These are phyloP conservation scores for Platanthera guangdongensis DNA, from an alignment of 106 monocot species.

Conservation along the genomic window DNA sequence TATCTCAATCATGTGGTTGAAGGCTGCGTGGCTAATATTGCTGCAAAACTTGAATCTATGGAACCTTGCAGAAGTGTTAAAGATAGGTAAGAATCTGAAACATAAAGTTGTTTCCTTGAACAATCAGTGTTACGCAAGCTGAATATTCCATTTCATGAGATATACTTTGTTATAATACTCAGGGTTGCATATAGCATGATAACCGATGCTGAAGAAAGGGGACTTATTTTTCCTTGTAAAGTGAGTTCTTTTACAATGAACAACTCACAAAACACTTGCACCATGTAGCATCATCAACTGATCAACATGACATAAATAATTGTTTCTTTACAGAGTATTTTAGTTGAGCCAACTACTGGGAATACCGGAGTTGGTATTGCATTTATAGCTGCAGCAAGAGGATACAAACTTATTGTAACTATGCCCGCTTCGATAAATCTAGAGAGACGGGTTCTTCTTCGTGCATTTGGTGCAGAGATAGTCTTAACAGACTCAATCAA, in stretches of 20 bases:
- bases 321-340: slow-evolving; percentile 40
- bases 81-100: slow-evolving; percentile 50
- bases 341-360: slow-evolving; percentile 89
- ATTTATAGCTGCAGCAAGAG: slow-evolving; percentile 83
- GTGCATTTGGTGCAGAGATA: slow-evolving; percentile 83
- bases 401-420: slow-evolving; percentile 77
- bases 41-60: slow-evolving; percentile 98
- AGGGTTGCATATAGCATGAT: slow-evolving; percentile 98
- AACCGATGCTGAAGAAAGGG: slow-evolving; percentile 79
- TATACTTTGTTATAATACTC: not conserved
- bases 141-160: not conserved
- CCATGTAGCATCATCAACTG: not conserved
- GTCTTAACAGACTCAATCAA: slow-evolving; percentile 75
- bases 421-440: slow-evolving; percentile 87
- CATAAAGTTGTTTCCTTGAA: not conserved
- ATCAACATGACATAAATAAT: not conserved
- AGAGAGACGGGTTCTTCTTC: slow-evolving; percentile 72
- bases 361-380: slow-evolving; percentile 87
- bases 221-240: slow-evolving; percentile 64
- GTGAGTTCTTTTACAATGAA: slow-evolving; percentile 23
- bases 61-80: slow-evolving; percentile 96
- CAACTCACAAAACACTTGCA: not conserved
- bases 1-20: slow-evolving; percentile 87
- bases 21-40: slow-evolving; percentile 92
- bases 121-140: not conserved